Base-by-base conservation (phyloP, 495 filamentous ascomycete species). In the Talaromyces wortmannii region DNA sequence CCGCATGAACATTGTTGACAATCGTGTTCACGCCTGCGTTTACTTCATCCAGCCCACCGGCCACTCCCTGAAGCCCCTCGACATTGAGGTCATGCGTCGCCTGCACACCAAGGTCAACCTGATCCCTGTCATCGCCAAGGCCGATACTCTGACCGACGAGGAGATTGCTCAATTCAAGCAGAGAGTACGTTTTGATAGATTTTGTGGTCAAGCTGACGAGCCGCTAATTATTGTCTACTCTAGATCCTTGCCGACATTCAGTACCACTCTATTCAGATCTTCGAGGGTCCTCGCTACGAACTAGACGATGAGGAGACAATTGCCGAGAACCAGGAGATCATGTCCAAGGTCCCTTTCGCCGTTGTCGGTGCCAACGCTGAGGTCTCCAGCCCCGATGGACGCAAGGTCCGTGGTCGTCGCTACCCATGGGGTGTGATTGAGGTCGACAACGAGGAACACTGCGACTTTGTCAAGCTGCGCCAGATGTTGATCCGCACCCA, bases 41-140 rank as follows among this genome's bases (percentile, higher is more conserved):
- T 98, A 96, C 83, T 98, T 98, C 78, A 96, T 98, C 63, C 94
- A 98, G 76, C 94, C 94, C 53, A 98, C 94, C 43, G 94, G 94
- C 51, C 94, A 98, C 80, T 94, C 95, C n/a, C 79, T 98, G 66
- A 98, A 98, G 87, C 95, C 95, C 51, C 76, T 98, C 61, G 94
- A 98, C 67, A 96, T 97, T 59, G 94, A 98, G 78, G 94, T 98
- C 59, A 98, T 98, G 94, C 89, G 90, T 73, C 86, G 95, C 64
- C 80, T 98, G 48, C 94, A 98, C 78, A 97, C 94, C 84, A 98
- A 97, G 83, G 94, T 98, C 83, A 98, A 98, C 82, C 78, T 98
- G 72, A 98, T 98, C 55, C 94, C 94, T 17, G 94, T 98, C 64
- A 96, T 98, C 69, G 94, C 94, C 72, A 98, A 98, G 80, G 83